Base-by-base conservation (phyloP, 1,284 basidiomycete genomes). In the Moesziomyces aphidis region DNA sequence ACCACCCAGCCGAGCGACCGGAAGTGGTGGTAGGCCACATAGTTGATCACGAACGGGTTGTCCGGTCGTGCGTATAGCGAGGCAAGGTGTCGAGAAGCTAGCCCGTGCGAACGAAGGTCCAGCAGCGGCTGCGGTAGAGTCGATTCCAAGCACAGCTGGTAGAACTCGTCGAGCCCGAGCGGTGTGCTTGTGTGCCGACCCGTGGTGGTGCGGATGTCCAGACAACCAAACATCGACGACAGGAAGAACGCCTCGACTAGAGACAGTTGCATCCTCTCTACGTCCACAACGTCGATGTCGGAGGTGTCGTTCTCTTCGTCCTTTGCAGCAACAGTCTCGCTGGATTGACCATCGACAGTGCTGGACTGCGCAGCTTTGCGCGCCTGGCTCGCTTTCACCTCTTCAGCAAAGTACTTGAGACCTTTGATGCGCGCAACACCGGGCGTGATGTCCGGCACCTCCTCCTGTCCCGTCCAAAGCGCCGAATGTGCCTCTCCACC, bases 1-100 rank as follows among this genome's bases (percentile, higher is more conserved):
- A 97, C 91, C 19, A 97, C 93, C 97, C 97, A 99, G n/a, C 97
- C 97, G 5, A 99, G 88, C 2, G 95, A 94, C 22, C 96, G 90
- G 83, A 93, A 99, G 85, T 99, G 94, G 84, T 99, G 96, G 82
- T 96, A 97, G 8, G 90, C 90, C 52, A 91, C 90, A 82, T 98
- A 99, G 76, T 93, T 89, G 42, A 99, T 87, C 39, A 99, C 86
- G 86, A 97, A 95, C 0, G 95, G 95, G 83, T 97, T 97, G 86
- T 98, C 95, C 50, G 87, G 86, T 26, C 83, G 69, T 2, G 74
- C 74, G 44, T 64, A 76, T 6, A 74, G 57, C 56, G 55, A 51
- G 22, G 50, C 43, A 10, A 74, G 59, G 47, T 71, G 61, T 51
- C 60, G 47, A 13, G 73, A 58, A 9, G 71, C 57, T 43, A 73